Evolutionary conservation across 2,329 filamentous ascomycete species (phyloP).

Genomic region (Teratosphaeria nubilosa): DNA sequence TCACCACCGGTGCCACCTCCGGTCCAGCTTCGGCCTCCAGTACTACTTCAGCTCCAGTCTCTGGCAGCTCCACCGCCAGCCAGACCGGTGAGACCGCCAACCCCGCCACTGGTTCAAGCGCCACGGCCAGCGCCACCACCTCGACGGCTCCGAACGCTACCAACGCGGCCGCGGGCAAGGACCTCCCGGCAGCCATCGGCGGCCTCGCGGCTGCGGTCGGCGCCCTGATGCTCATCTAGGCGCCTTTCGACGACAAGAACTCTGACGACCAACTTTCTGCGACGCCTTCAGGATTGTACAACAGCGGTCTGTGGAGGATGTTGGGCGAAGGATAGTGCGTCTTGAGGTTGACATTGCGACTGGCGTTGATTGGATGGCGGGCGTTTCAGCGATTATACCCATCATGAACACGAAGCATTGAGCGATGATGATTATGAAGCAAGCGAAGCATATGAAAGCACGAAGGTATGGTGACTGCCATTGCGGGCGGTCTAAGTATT

Average conservation of each 20-base stretch:
- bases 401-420: constrained; percentile 1
- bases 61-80: not conserved
- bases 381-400: constrained; percentile 1
- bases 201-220: constrained; percentile 8
- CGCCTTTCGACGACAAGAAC: not conserved
- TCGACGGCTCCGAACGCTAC: constrained; percentile 5
- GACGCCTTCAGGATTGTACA: not conserved
- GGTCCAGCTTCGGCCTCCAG: constrained; percentile 1
- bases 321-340: not conserved
- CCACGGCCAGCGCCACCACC: constrained; percentile 4
- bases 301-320: not conserved
- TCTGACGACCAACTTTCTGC: not conserved
- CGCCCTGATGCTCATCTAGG: constrained; percentile 3
- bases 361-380: not conserved
- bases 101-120: constrained; percentile 1
- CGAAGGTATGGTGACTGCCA: not conserved
- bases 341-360: not conserved
- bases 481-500: not conserved
- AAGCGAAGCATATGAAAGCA: not conserved
- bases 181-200: constrained; percentile 9
- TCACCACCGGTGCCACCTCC: not conserved
- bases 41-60: constrained; percentile 1
- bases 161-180: constrained; percentile 8
- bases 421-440: not conserved
- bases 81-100: not conserved